These are phyloP conservation scores for Arthrobotrys sinensis DNA, from an alignment of 2,329 filamentous ascomycete species.

Conservation along the genomic window DNA sequence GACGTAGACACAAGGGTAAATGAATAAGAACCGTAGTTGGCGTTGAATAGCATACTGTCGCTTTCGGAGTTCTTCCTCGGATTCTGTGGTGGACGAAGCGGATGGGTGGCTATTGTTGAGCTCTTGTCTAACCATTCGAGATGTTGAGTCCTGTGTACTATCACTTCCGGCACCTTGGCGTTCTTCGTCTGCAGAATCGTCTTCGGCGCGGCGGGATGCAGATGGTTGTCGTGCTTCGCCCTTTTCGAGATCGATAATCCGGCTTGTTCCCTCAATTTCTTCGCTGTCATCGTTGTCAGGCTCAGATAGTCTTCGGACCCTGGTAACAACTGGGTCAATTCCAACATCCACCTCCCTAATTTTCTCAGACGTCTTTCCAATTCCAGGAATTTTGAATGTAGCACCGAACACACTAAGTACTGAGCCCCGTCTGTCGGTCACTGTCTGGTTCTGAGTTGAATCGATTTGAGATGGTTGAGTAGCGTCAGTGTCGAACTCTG, in stretches of 20 bases:
- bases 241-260: conserved; percentile 45
- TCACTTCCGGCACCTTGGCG: conserved; percentile 34
- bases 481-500: conserved; percentile 56
- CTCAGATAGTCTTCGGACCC: conserved; percentile 40
- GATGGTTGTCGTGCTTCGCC: conserved; percentile 13
- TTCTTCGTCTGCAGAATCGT: conserved; percentile 23
- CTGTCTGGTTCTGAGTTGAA: conserved; percentile 1
- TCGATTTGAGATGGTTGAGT: conserved; percentile 50
- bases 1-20: conserved; percentile 82
- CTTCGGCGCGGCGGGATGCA: not conserved
- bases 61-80: conserved; percentile 58
- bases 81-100: conserved; percentile 3
- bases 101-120: not conserved
- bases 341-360: conserved; percentile 42
- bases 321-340: conserved; percentile 22
- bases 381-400: conserved; percentile 50
- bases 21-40: conserved; percentile 80
- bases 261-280: conserved; percentile 26
- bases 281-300: conserved; percentile 19
- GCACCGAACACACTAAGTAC: conserved; percentile 51
- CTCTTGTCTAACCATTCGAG: conserved; percentile 21
- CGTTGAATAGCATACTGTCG: conserved; percentile 71
- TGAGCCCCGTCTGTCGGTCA: conserved; percentile 40
- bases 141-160: conserved; percentile 40
- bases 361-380: conserved; percentile 37